Evolutionary conservation across 1,284 basidiomycete species (phyloP), one percentile per base, ranked within the genome.

Genomic region (Cryptococcus jaspeensis): DNA sequence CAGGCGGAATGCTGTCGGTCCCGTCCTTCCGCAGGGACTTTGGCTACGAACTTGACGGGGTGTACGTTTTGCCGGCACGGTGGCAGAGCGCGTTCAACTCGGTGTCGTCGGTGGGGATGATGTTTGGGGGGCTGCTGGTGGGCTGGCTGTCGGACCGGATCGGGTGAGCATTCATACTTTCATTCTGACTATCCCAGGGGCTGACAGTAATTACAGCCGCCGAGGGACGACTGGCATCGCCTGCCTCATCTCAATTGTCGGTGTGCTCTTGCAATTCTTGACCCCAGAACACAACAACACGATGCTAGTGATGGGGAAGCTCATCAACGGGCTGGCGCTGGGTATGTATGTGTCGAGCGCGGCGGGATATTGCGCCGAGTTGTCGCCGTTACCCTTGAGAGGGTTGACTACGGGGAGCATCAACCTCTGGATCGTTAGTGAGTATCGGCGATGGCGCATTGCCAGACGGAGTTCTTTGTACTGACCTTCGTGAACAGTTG

Each of bases 61-160:
- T 46, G 16, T 55, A 51, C 22, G 53, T 63, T 20, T 28, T 63
- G 12, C 55, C 53, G 8, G 62, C 62, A 4, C 49, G 59, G 28
- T 63, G 62, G 62, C 62, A 63, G 44, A 58, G 55, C 40, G 62
- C 56, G 3, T 59, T 63, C 54, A 63, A 56, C 41, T 63, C 62
- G 6, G 56, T 50, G 12, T 54, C 52, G 7, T 63, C 62, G 5
- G 56, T 63, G 23, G 62, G 62, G 16, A 59, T 59, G 2, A 55
- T 61, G 47, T 61, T 63, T 41, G 62, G 59, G 11, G 62, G 59
- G 5, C 41, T 63, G 6, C 37, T 35, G 11, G 50, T 61, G 15
- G 62, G 62, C 7, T 59, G 45, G 50, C 20, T 63, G 4, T 56
- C 62, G n/a, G 62, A 63, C 49, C 25, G 28, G 5, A 38, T 61